phyloP scores from a whole-genome alignment of 495 filamentous ascomycete species.

The Friedmanniomyces simplex region DNA sequence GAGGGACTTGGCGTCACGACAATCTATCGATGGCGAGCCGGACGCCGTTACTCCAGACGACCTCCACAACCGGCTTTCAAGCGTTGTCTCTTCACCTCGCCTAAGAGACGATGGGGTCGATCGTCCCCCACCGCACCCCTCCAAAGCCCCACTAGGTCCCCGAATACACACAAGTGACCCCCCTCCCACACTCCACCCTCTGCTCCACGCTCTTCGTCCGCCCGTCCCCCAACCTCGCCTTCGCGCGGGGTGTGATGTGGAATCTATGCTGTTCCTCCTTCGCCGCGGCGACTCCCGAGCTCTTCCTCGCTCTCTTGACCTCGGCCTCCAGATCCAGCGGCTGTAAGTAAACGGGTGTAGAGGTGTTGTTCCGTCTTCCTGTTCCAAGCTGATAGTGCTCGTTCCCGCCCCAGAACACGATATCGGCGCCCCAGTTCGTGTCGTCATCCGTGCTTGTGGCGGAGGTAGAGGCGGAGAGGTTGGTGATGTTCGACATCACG shows the following conservation, averaged over 20 bases:
- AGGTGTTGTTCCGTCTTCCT: conserved; percentile 71
- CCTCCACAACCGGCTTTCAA: no score
- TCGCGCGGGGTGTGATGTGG: conserved; percentile 72
- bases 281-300: conserved; percentile 14
- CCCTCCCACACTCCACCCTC: conserved; percentile 75
- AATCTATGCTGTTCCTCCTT: conserved; percentile 59
- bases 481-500: conserved; percentile 67
- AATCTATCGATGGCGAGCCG: no score
- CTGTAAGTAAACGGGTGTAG: conserved; percentile 64
- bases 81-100: no score
- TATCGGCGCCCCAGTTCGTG: conserved; percentile 74
- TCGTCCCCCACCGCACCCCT: no score
- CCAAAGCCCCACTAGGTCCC: conserved; percentile 21
- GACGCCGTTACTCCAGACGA: no score
- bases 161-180: conserved; percentile 73
- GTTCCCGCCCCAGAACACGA: conserved; percentile 88
- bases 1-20: no score
- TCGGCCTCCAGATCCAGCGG: conserved; percentile 50
- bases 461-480: conserved; percentile 41
- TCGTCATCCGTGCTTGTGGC: conserved; percentile 47
- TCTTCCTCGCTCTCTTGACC: conserved; percentile 35
- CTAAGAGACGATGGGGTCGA: no score
- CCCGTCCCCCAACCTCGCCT: conserved; percentile 50
- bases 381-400: conserved; percentile 89
- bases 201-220: conserved; percentile 70